These are phyloP conservation scores for Crithidia thermophila DNA, from an alignment of 208 protist genomes.

Conservation along the genomic window DNA sequence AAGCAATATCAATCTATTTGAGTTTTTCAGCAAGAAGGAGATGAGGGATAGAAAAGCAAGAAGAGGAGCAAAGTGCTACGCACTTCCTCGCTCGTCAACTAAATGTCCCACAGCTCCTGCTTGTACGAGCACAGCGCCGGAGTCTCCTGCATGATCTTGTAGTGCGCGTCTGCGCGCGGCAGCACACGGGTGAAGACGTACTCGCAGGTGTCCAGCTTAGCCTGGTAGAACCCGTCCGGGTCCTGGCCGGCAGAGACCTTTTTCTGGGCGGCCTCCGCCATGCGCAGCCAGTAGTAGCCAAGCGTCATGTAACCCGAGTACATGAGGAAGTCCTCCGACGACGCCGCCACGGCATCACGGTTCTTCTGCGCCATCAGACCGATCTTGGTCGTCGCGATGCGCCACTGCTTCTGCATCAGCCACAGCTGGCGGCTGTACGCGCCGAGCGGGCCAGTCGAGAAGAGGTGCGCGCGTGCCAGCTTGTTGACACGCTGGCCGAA, in stretches of 20 bases:
- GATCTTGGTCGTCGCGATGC: constrained; percentile 51
- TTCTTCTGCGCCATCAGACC: constrained; percentile 47
- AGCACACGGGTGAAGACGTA: constrained; percentile 80
- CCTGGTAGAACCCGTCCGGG: constrained; percentile 78
- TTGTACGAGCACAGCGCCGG: constrained; percentile 46
- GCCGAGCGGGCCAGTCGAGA: constrained; percentile 44
- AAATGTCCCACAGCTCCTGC: constrained; percentile 59
- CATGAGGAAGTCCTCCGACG: constrained; percentile 82
- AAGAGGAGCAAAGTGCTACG: neutral
- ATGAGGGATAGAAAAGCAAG: neutral
- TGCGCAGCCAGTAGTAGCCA: constrained; percentile 87
- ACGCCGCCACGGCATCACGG: constrained; percentile 43
- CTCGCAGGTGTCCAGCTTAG: constrained; percentile 79
- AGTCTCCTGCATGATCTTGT: constrained; percentile 54
- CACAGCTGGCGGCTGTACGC: constrained; percentile 46
- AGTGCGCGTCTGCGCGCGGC: constrained; percentile 59
- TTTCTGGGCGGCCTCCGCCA: constrained; percentile 73
- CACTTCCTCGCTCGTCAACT: constrained; percentile 5
- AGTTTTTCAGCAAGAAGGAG: neutral
- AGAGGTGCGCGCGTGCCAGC: constrained; percentile 37
- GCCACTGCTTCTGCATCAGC: constrained; percentile 74
- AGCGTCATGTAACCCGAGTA: constrained; percentile 82
- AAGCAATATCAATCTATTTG: neutral
- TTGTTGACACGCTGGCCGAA: constrained; percentile 49
- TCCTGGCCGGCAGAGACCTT: constrained; percentile 59